Base-by-base conservation (phyloP, 306 rosid genomes). In the Sphenostylis stenocarpa region DNA sequence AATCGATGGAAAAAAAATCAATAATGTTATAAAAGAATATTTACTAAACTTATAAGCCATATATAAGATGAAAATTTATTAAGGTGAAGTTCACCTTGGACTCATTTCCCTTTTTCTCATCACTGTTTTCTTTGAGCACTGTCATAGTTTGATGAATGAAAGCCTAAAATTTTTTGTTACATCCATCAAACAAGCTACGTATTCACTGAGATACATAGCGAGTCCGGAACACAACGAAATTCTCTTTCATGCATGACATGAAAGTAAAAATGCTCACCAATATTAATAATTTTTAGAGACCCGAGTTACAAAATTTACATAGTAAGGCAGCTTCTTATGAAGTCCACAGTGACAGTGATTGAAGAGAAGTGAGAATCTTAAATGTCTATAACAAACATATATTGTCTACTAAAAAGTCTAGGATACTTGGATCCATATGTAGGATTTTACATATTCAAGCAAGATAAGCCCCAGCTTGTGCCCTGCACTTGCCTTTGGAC, bases 301-400 rank as follows among this genome's bases (percentile, higher is more conserved):
- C 19, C 4, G 43, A 44, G 38, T 15, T 72, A 79, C 87, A 81
- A 71, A 88, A 78, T 80, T 83, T 88, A 83, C 85, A 80, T 70
- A 85, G 75, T 52, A 62, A 77, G 51, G 75, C 66, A 77, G 56
- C 62, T 66, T 61, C 53, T 64, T 67, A 64, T 60, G 76, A 78
- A 77, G 84, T 72, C 80, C 77, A 81, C 72, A 55, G 68, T 52
- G 67, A 66, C 76, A 87, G 63, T 71, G 75, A 77, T 31, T 52
- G 47, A 72, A 69, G 73, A 19, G 21, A 68, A 55, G 63, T 44
- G 52, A 75, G 65, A 73, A 66, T 76, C 77, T 82, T 69, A 66
- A 64, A 75, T 53, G 69, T 78, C 70, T 81, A 77, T 72, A 78
- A 55, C 67, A 67, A 73, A 44, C 75, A 52, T 83, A 72, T 62